Base-by-base conservation (phyloP, 164 flowering plant species). In the Kalanchoe fedtschenkoi region DNA sequence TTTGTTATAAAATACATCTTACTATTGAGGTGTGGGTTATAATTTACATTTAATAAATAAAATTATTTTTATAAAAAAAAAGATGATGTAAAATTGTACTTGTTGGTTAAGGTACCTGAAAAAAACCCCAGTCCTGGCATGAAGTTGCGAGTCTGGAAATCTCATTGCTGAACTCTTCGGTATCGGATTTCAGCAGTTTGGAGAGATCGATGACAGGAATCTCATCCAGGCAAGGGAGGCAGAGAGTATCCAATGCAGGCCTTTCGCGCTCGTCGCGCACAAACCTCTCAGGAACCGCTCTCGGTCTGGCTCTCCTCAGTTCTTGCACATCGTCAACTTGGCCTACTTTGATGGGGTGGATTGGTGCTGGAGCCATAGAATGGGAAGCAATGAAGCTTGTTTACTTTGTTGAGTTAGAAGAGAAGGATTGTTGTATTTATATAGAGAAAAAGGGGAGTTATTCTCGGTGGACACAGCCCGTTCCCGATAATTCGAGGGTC, bases 81-180 rank as follows among this genome's bases (percentile, higher is more conserved):
- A 39, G 41, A 38, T 0, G 3, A 5, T 14, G 33, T 34, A 34
- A 8, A 47, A 21, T 5, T 17, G 19, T 5, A 8, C n/a, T n/a
- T n/a, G n/a, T n/a, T n/a, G n/a, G n/a, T n/a, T 46, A 32, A n/a
- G 5, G 28, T 74, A 84, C 96, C 89, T 90, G 95, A 66, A 90
- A 90, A 72, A 90, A 90, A n/a, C 97, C 97, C 97, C 97, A 90
- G 26, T 87, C 83, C 47, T 81, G 66, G 60, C 97, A 90, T 28
- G 97, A 78, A 44, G 62, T 60, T 0, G 76, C 65, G 13, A 90
- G 86, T 44, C 81, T 77, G 5, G 56, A 28, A 21, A 83, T 38
- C 62, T 87, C 91, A 37, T 0, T 17, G 6, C 41, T 65, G 46
- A 66, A 69, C 10, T 77, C 79, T 64, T 76, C 79, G 43, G 43